phyloP scores from a whole-genome alignment of 1,284 basidiomycete genomes.

The Neotropicomus parvogracilis region DNA sequence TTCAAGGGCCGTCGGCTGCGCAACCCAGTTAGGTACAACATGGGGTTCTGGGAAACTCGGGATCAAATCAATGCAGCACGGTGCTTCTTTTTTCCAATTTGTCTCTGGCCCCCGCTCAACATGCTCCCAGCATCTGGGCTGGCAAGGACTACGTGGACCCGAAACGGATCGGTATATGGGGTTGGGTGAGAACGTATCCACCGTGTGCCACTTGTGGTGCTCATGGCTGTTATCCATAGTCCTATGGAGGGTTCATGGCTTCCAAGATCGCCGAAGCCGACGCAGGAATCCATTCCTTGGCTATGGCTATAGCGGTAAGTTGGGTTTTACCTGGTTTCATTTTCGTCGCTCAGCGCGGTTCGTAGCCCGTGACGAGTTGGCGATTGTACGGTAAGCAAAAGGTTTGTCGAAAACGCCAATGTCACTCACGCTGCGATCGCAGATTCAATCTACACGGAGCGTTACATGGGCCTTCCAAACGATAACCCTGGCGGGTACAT shows the following conservation, averaged over 20 bases:
- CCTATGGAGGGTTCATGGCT: slow-evolving; percentile 92
- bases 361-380: slow-evolving; percentile 83
- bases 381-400: slow-evolving; percentile 65
- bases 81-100: slow-evolving; percentile 34
- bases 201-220: neutral
- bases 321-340: neutral
- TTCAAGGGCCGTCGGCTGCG: slow-evolving; percentile 80
- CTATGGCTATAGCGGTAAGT: slow-evolving; percentile 84
- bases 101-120: slow-evolving; percentile 7
- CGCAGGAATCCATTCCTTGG: slow-evolving; percentile 82
- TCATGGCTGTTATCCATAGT: slow-evolving; percentile 44
- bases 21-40: slow-evolving; percentile 79
- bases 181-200: slow-evolving; percentile 65
- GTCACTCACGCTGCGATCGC: slow-evolving; percentile 10
- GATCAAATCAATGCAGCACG: slow-evolving; percentile 88
- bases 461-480: slow-evolving; percentile 89
- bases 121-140: slow-evolving; percentile 58
- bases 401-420: slow-evolving; percentile 12
- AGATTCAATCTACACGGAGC: slow-evolving; percentile 91
- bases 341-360: neutral
- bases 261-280: slow-evolving; percentile 87
- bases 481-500: slow-evolving; percentile 81
- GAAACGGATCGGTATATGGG: slow-evolving; percentile 88
- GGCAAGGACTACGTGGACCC: slow-evolving; percentile 76
- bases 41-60: slow-evolving; percentile 81